Evolutionary conservation across 306 rosid genomes (phyloP).

Genomic region (Acmispon strigosus): DNA sequence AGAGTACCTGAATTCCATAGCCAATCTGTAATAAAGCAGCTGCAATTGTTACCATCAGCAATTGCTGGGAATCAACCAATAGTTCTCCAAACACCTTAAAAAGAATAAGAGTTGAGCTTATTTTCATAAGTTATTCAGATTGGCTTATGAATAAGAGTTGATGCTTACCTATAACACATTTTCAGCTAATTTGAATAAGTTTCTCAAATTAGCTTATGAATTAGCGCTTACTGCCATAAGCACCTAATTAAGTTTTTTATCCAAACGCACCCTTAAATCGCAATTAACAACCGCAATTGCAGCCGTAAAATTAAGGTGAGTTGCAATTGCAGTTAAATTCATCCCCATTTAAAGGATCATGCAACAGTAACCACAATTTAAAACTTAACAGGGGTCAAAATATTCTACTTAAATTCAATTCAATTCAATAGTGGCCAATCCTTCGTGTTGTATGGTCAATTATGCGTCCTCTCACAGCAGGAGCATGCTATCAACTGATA

Average conservation of each 20-base stretch:
- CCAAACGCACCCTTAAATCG: not conserved
- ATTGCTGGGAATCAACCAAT: conserved; percentile 68
- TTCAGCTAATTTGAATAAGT: too few species aligned
- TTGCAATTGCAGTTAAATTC: not conserved
- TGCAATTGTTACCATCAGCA: conserved; percentile 74
- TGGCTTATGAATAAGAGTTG: not conserved
- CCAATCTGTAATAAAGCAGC: conserved; percentile 79
- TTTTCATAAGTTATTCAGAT: too few species aligned
- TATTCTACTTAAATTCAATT: not conserved
- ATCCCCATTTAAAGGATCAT: not conserved
- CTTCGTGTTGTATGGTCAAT: not conserved
- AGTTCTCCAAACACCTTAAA: conserved; percentile 81
- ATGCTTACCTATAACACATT: too few species aligned
- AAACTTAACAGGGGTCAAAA: not conserved
- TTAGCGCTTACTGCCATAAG: too few species aligned
- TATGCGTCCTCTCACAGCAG: not conserved
- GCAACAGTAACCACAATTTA: not conserved
- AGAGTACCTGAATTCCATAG: conserved; percentile 61
- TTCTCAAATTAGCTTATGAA: too few species aligned
- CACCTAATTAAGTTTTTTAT: too few species aligned
- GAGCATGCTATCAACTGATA: not conserved
- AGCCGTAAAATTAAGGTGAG: not conserved
- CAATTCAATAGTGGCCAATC: not conserved
- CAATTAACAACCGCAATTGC: not conserved
- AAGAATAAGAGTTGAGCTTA: not conserved